A percentile compares a stretch with the other conserved stretches of the same genome.
These are phyloP conservation scores for Corylus avellana DNA, from an alignment of 306 rosid species.

Conservation along the genomic window DNA sequence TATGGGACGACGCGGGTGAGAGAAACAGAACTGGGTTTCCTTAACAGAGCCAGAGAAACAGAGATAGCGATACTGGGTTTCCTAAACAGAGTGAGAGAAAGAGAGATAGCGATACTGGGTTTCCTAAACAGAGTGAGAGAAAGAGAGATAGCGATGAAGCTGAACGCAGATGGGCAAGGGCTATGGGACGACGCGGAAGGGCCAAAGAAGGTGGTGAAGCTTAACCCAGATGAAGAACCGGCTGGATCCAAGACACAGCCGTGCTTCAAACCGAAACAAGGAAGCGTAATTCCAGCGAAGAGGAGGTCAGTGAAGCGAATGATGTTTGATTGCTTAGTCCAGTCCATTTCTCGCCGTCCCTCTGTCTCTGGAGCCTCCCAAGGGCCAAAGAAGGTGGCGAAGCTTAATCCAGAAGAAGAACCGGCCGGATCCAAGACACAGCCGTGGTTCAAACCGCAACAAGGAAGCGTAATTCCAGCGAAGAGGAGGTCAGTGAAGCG, in stretches of 20 bases:
- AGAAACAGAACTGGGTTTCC: too few species aligned
- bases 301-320: not conserved
- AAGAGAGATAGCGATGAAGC: constrained; percentile 4
- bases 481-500: not conserved
- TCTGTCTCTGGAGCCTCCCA: not conserved
- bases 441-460: not conserved
- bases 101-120: constrained; percentile 3
- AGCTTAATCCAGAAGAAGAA: constrained; percentile 1
- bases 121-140: not conserved
- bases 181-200: not conserved
- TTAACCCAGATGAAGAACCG: not conserved
- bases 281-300: not conserved
- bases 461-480: not conserved
- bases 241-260: not conserved
- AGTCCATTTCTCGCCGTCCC: not conserved
- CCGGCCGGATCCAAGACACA: not conserved
- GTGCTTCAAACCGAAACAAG: not conserved
- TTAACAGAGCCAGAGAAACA: too few species aligned
- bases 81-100: not conserved
- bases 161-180: constrained; percentile 19
- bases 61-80: too few species aligned
- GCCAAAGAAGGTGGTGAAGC: not conserved
- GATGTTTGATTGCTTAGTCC: not conserved
- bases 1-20: too few species aligned
- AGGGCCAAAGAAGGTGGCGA: not conserved